Evolutionary conservation across 1,284 basidiomycete species (phyloP), one percentile per base, ranked within the genome.

Genomic region (Schizophyllum amplum): DNA sequence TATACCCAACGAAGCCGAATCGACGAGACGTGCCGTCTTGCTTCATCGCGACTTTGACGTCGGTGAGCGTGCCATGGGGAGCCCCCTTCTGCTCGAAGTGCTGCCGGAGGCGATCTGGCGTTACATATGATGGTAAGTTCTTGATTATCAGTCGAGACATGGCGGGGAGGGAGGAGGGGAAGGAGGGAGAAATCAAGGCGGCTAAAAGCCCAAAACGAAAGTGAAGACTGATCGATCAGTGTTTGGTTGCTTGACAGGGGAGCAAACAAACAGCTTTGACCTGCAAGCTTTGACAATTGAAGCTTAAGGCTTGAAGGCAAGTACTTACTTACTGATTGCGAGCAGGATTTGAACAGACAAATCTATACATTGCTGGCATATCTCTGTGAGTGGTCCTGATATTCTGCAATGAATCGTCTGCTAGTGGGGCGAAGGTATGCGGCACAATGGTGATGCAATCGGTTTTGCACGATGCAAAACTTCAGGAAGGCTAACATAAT

Each of bases 91-190:
- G 80, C 54, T 80, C 75, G 66, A 93, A 86, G 69, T 94, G 88
- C 58, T 83, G 78, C 49, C 83, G 79, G 9, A 96, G 80, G 25
- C 80, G 78, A 6, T 76, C 76, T 27, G 84, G 80, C 0, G 87
- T 86, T 25, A 90, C 75, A 67, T 87, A 87, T 0, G 83, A 67
- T 0, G 95, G 94, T 1, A 99, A 74, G 65, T 94, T 94, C 66
- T 93, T 94, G 52, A 98, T 78, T 57, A 99, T 90, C 51, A 99
- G 82, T 52, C 96, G 90, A 15, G 95, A 96, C 92, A 90, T 91
- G 51, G 60, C 54, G 52, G 53, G 51, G 52, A 46, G 33, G 17
- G 33, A 13, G 33, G 17, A 42, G 33, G 7, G 33, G 33, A 42
- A 17, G 33, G 33, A 42, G 17, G 11, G 7, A 42, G 33, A n/a